Base-by-base conservation (phyloP, 495 filamentous ascomycete species). In the Hypoxylon crocopeplum region DNA sequence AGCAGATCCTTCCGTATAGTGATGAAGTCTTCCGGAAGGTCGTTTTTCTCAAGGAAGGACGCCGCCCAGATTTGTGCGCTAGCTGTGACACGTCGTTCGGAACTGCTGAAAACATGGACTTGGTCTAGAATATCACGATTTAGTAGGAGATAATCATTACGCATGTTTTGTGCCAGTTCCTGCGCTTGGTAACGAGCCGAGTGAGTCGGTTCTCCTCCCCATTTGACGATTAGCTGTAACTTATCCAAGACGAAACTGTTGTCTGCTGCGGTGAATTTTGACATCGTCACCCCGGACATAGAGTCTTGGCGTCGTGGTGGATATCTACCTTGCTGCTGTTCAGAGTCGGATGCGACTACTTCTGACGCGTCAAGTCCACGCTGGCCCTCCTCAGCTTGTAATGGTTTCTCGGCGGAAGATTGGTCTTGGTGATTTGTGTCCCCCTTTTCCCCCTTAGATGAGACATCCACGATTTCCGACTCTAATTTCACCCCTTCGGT, bases 201-300 rank as follows among this genome's bases (percentile, higher is more conserved):
- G 74, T 98, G 95, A 1, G 94, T 98, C 27, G 95, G 94, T 72
- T 98, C 94, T 15, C 94, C 94, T 58, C 94, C 95, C 95, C 94
- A 98, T 68, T 98, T 98, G 69, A 98, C 94, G 39, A 98, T 94
- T 46, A 98, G 83, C 70, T 98, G 94, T 30, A 98, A 78, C 72
- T 98, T 98, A 68, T 98, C 95, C 8, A 98, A 79, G 22, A 92
- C 85, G 6, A 96, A 82, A 67, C 90, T 92, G 64, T 95, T 90
- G 61, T 96, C 93, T 19, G 83, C 90, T 1, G 92, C 92, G 12
- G 92, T 92, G 55, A 93, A 92, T 34, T 93, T 85, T 25, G 92
- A 96, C 70, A 95, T 84, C 2, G 91, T 96, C 10, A 93, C 84
- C 27, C 87, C 92, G 16, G 90, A 88, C 47, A 94, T 82, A 1